Conservation (phyloP, 73 alveolate species). For the Paramecium bursaria region DNA sequence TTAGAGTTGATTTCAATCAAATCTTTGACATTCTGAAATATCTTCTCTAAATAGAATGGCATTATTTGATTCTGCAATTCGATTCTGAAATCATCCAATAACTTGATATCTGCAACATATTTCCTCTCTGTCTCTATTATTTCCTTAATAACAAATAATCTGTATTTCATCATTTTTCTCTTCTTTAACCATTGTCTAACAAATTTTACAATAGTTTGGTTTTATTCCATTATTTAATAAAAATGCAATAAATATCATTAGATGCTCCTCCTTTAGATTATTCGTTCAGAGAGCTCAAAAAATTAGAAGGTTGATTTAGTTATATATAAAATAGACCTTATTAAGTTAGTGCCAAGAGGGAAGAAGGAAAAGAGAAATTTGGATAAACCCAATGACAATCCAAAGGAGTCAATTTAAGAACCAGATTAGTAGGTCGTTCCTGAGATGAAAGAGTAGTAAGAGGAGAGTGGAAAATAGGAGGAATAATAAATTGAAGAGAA, state of each 20-base stretch:
- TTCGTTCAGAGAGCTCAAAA: constrained; percentile 32
- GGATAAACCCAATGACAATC: not conserved
- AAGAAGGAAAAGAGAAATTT: constrained; percentile 49
- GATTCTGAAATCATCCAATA: not conserved
- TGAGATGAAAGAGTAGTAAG: not conserved
- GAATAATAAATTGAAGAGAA: not conserved
- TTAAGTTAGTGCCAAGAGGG: constrained; percentile 31
- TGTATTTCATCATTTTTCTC: not conserved
- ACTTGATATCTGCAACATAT: not conserved
- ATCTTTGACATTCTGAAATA: not conserved
- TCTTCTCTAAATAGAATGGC: not conserved
- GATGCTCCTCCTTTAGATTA: constrained; percentile 60
- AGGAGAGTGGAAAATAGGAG: constrained; percentile 23
- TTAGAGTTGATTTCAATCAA: not conserved
- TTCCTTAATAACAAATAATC: not conserved
- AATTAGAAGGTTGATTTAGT: constrained; percentile 40
- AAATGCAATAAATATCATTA: too few species aligned
- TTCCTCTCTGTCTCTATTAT: not conserved
- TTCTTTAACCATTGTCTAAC: too few species aligned
- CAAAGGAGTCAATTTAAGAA: not conserved
- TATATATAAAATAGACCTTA: not conserved
- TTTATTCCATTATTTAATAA: too few species aligned
- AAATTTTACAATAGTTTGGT: too few species aligned
- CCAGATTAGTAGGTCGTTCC: too few species aligned
- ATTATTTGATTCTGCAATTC: not conserved